A percentile compares a stretch with the other conserved stretches of the same genome.
Conservation (phyloP, 371 early-diverging fungal genomes). For the Mucor piriformis region DNA sequence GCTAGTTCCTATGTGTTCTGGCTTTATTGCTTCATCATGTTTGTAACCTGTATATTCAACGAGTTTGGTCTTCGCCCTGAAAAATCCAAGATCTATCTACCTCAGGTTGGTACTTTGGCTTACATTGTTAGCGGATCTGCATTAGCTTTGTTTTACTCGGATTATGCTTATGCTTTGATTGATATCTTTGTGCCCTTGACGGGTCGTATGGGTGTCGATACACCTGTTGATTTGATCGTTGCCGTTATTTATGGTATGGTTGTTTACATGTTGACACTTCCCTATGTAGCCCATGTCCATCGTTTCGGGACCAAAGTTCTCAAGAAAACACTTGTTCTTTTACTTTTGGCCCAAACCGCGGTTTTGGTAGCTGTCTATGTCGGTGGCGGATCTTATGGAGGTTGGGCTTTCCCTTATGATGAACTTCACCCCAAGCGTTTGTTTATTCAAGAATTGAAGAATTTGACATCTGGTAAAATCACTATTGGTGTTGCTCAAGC, state of each 20-base stretch:
- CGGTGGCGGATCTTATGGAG: constrained; percentile 34
- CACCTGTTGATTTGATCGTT: constrained; percentile 72
- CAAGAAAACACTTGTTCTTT: constrained; percentile 35
- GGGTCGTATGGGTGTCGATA: constrained; percentile 72
- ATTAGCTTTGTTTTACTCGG: constrained; percentile 52
- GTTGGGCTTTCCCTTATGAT: constrained; percentile 61
- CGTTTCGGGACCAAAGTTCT: constrained; percentile 53
- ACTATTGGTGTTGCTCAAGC: constrained; percentile 64
- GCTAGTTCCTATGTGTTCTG: constrained; percentile 58
- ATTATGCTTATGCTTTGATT: constrained; percentile 53
- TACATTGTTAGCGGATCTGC: constrained; percentile 49
- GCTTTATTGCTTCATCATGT: constrained; percentile 36
- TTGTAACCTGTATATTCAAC: constrained; percentile 30
- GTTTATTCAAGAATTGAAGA: constrained; percentile 67
- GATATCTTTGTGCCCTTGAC: constrained; percentile 77
- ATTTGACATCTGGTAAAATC: constrained; percentile 65
- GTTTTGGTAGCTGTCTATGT: constrained; percentile 46
- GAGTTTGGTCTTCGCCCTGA: constrained; percentile 36
- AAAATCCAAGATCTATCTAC: constrained; percentile 19
- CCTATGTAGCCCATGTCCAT: constrained; percentile 61
- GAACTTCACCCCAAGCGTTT: constrained; percentile 68
- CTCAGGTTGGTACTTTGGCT: constrained; percentile 32
- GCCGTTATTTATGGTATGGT: constrained; percentile 63
- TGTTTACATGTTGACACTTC: constrained; percentile 49
- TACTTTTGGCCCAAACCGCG: constrained; percentile 40